Evolutionary conservation across 805 yeast species (phyloP), one percentile per base, ranked within the genome.

Genomic region (Teunomyces panamensis): DNA sequence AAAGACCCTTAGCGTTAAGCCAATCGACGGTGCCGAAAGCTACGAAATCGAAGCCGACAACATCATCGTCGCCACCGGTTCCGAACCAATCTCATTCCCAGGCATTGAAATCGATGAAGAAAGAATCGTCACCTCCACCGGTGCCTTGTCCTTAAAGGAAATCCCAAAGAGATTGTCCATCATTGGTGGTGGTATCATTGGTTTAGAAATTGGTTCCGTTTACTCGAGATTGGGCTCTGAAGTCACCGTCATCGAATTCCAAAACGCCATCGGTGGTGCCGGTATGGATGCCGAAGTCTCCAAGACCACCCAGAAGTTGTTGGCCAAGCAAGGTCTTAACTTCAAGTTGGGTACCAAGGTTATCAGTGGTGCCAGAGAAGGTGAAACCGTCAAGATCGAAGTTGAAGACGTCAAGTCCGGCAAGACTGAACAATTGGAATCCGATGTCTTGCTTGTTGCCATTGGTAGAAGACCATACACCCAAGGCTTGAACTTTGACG

Each of bases 151-250:
- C 20, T 79, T 94, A 60, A 80, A 81, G 68, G 96, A 91, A 77
- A 79, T 94, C 50, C 99, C 99, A 65, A 90, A 94, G 79, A 84
- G 79, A 68, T 63, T 94, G 65, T 86, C 92, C 57, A 84, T 94
- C 73, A 92, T 94, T 62, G 99, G 99, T 68, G 99, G 97, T 74
- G 99, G 99, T 79, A 92, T 94, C 75, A 94, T 94, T 68, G 99
- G 99, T 65, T 82, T 94, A 59, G 99, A 94, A 78, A 94, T 94
- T 97, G 99, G 96, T 54, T 91, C 98, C 24, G 99, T 94, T 42
- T 94, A 95, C 85, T 75, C 91, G 49, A 84, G 99, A 74, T 76
- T 94, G 62, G 99, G 99, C 39, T 76, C 96, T 37, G 90, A 94
- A 75, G 99, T 94, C 55, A 92, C 97, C 39, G 86, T 94, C 48